phyloP scores from a whole-genome alignment of 1,284 basidiomycete species.

The Ceratobasidium sp. region DNA sequence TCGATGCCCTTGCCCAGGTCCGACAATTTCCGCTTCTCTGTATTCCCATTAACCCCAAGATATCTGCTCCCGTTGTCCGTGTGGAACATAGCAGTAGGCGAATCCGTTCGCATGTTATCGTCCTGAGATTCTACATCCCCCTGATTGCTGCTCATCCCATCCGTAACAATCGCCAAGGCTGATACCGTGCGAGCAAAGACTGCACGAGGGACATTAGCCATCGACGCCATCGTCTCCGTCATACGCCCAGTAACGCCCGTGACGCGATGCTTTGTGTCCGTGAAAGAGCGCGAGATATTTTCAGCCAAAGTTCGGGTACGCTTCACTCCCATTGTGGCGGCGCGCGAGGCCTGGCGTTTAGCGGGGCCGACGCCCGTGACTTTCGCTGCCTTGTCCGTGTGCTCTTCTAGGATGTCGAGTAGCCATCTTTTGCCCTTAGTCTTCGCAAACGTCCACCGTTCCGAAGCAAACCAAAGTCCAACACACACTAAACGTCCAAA shows the following conservation, averaged over 20 bases:
- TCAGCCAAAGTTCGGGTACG: slow-evolving; percentile 1
- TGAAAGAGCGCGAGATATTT: slow-evolving; percentile 33
- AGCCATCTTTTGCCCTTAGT: slow-evolving; percentile 44
- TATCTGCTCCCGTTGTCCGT: slow-evolving; percentile 21
- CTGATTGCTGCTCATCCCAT: slow-evolving; percentile 3
- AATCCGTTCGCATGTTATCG: slow-evolving; percentile 25
- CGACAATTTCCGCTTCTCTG: slow-evolving; percentile 32
- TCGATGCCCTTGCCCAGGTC: slow-evolving; percentile 19
- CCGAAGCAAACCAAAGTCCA: slow-evolving; percentile 46
- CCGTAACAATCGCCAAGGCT: slow-evolving; percentile 5
- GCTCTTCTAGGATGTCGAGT: slow-evolving; percentile 39
- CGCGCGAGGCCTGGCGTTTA: slow-evolving; percentile 28
- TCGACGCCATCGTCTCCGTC: neutral
- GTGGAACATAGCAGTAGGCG: slow-evolving; percentile 18
- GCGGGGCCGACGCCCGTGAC: slow-evolving; percentile 22
- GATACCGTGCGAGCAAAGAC: neutral
- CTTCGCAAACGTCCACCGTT: slow-evolving; percentile 42
- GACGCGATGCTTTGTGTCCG: slow-evolving; percentile 1
- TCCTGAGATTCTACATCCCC: slow-evolving; percentile 33
- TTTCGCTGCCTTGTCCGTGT: neutral
- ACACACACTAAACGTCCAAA: slow-evolving; percentile 39
- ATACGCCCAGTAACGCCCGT: slow-evolving; percentile 27
- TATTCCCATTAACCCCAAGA: slow-evolving; percentile 3
- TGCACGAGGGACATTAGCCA: neutral
- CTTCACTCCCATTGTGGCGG: neutral